phyloP scores from a whole-genome alignment of 2,329 filamentous ascomycete species.

The Ophiostoma sp. region DNA sequence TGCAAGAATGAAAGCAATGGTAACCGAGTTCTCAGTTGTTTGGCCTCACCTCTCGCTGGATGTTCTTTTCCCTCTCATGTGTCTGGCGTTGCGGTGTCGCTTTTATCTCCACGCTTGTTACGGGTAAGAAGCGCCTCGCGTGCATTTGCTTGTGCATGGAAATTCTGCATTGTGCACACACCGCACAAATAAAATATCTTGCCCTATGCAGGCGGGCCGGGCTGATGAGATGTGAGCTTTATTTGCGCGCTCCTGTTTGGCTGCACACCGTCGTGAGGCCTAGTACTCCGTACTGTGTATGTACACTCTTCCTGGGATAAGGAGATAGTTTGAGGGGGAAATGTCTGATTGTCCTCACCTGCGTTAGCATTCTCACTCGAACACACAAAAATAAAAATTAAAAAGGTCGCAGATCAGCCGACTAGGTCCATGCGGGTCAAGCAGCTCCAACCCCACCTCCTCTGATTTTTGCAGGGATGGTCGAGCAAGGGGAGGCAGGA shows the following conservation, averaged over 20 bases:
- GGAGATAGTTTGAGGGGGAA: no score
- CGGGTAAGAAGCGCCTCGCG: neutral
- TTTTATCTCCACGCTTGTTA: constrained; percentile 5
- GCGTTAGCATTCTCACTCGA: neutral
- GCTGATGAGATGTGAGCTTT: neutral
- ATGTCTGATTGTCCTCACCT: neutral
- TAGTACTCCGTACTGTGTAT: no score
- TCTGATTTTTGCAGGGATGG: neutral
- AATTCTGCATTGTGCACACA: constrained; percentile 3
- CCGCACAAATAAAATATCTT: neutral
- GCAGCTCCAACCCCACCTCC: neutral
- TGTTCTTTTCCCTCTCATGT: neutral
- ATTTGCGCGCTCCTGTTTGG: neutral
- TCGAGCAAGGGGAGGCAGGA: neutral
- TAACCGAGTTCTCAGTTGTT: neutral
- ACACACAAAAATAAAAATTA: neutral
- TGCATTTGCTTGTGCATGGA: neutral
- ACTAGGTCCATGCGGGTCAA: constrained; percentile 15
- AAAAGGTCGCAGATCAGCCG: constrained; percentile 23
- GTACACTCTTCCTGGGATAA: no score
- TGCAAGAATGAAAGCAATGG: neutral
- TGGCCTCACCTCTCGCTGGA: neutral
- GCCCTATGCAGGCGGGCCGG: neutral
- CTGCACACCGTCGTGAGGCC: neutral
- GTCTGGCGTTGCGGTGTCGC: neutral